Conservation (phyloP, 2,329 filamentous ascomycete species). For the Decorospora gaudefroyi region DNA sequence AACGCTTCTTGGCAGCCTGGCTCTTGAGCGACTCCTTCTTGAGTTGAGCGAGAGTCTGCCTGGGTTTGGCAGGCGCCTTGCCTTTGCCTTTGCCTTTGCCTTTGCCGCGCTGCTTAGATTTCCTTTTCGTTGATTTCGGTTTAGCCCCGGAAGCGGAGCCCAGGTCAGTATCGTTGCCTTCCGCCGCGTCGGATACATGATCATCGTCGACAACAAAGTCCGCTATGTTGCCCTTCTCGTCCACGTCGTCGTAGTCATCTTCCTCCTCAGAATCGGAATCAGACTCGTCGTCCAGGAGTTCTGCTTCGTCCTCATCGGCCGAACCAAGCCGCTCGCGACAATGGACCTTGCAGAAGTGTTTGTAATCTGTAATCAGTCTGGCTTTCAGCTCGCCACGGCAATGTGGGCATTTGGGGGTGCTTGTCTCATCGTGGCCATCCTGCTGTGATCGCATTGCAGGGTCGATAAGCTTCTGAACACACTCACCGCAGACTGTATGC, state of each 20-base stretch:
- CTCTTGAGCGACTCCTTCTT: slow-evolving; percentile 70
- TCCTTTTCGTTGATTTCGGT: slow-evolving; percentile 38
- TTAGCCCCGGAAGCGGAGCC: slow-evolving; percentile 17
- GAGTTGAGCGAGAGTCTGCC: slow-evolving; percentile 64
- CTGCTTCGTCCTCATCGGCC: slow-evolving; percentile 27
- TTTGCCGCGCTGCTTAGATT: no score
- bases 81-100: slow-evolving; percentile 52
- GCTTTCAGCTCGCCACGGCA: slow-evolving; percentile 71
- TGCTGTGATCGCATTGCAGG: slow-evolving; percentile 51
- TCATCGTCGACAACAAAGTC: slow-evolving; percentile 62
- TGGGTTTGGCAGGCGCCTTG: slow-evolving; percentile 44
- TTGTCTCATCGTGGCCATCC: slow-evolving; percentile 61
- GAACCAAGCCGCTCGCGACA: slow-evolving; percentile 58
- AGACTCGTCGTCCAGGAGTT: slow-evolving; percentile 36
- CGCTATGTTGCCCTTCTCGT: slow-evolving; percentile 47
- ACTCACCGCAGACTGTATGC: slow-evolving; percentile 77
- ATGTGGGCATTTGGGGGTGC: slow-evolving; percentile 69
- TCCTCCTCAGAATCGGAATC: slow-evolving; percentile 43
- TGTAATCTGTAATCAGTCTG: slow-evolving; percentile 72
- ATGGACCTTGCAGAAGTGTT: slow-evolving; percentile 73
- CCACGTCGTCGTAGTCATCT: slow-evolving; percentile 35
- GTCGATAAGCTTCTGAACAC: slow-evolving; percentile 70
- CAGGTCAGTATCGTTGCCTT: slow-evolving; percentile 16
- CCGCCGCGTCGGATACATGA: slow-evolving; percentile 49
- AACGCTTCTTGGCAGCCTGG: slow-evolving; percentile 67